phyloP scores from a whole-genome alignment of 2,329 filamentous ascomycete species.

The Pseudogymnoascus sp. region DNA sequence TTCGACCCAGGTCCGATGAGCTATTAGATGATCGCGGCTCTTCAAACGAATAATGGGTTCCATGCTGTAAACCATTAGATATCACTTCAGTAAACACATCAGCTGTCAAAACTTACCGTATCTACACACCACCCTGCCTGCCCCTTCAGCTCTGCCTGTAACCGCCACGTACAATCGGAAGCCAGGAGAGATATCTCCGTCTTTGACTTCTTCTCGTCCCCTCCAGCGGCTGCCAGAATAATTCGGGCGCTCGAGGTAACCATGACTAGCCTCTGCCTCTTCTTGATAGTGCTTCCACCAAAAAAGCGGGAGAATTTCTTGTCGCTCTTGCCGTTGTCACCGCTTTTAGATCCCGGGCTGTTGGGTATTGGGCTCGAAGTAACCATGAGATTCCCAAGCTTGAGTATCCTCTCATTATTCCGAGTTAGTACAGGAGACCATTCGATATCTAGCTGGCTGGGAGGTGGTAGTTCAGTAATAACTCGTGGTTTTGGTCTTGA shows the following conservation, averaged over 20 bases:
- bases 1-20: constrained; percentile 54
- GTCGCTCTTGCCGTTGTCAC: constrained; percentile 59
- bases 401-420: constrained; percentile 88
- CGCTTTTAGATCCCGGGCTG: constrained; percentile 64
- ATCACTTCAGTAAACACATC: not conserved
- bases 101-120: constrained; percentile 59
- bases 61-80: constrained; percentile 44
- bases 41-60: constrained; percentile 89
- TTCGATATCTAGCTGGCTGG: constrained; percentile 93
- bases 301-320: constrained; percentile 95
- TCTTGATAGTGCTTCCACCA: constrained; percentile 83
- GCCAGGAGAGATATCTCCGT: constrained; percentile 79
- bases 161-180: constrained; percentile 71
- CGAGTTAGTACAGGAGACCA: constrained; percentile 94
- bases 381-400: constrained; percentile 85
- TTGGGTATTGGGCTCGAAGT: constrained; percentile 70
- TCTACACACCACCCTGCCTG: constrained; percentile 85
- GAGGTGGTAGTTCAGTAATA: constrained; percentile 93
- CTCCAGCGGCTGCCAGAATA: constrained; percentile 81
- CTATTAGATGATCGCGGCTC: constrained; percentile 68
- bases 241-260: constrained; percentile 87
- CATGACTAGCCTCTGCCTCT: constrained; percentile 87
- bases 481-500: constrained; percentile 65
- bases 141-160: constrained; percentile 77
- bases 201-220: constrained; percentile 93